Percentiles rank a stretch among this genome's conserved stretches.
These are phyloP conservation scores for Acanthamoeba pearcei DNA, from an alignment of 208 protist species.

Conservation along the genomic window DNA sequence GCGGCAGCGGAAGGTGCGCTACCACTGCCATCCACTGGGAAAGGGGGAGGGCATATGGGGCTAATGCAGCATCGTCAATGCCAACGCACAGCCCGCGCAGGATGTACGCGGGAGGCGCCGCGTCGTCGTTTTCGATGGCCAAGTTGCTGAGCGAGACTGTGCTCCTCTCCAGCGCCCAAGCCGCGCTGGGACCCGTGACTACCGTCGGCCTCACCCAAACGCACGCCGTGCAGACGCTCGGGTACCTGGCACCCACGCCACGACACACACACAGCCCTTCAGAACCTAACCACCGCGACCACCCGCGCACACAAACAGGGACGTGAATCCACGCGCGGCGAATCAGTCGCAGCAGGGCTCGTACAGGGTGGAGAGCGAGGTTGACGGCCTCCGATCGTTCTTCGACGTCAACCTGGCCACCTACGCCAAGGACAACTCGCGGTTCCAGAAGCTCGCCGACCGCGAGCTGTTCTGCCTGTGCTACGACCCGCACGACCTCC, in stretches of 20 bases:
- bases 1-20: conserved; percentile 29
- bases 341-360: background rate
- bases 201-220: conserved; percentile 1
- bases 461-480: conserved; percentile 60
- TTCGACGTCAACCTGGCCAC: conserved; percentile 43
- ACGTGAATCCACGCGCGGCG: background rate
- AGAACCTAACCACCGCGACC: background rate
- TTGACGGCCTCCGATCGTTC: conserved; percentile 38
- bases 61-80: too few relatives aligned
- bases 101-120: background rate
- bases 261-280: background rate
- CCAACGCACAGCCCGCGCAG: background rate
- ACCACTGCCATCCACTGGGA: too few relatives aligned
- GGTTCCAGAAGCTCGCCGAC: conserved; percentile 24
- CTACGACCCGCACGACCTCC: conserved; percentile 2
- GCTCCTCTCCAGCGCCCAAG: background rate
- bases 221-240: conserved; percentile 27
- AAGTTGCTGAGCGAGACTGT: background rate
- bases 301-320: background rate
- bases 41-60: too few relatives aligned
- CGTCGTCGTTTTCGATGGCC: background rate
- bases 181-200: background rate
- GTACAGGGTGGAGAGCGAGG: conserved; percentile 5
- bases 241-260: background rate
- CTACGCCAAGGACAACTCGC: conserved; percentile 22